Evolutionary conservation across 2,329 filamentous ascomycete genomes (phyloP), one percentile per base, ranked within the genome.

Genomic region (Saccharata proteae): DNA sequence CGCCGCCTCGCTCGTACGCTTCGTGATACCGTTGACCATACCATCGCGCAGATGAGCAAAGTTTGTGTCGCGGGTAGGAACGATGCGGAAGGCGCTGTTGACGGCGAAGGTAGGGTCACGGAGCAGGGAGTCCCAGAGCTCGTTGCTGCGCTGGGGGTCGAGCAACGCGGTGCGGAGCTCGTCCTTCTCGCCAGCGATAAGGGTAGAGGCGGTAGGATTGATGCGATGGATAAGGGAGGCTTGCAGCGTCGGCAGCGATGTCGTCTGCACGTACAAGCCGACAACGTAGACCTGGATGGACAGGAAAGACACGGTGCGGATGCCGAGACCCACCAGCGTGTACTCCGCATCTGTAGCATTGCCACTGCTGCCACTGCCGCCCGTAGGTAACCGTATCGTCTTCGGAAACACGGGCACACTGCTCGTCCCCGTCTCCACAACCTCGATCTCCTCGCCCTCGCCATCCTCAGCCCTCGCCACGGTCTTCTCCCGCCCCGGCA

Each of bases 241-340:
- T 57, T 96, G 88, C 23, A 98, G 65, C n/a, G 69, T 66, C 4
- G 77, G 74, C 37, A 98, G 75, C 48, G 93, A 85, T 21, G 77
- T 64, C 0, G 79, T 88, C 16, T 85, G 82, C 16, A 96, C 69
- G 60, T 98, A 98, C 45, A 92, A 74, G 11, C 88, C 90, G 0
- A 93, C 80, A 12, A 96, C 80, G 59, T 98, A 98, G 32, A 98
- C 90, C 53, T 93, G 78, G 26, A 98, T 84, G 29, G 73, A 65
- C 26, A 96, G 61, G 55, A 96, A 93, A 15, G 81, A 92, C 18
- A 98, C 90, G 1, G 80, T 85, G 34, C 90, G 74, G 40, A 92
- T 77, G 12, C 90, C 90, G 4, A 94, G 61, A 0, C 90, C 90
- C 5, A 96, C 70, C 0, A 96, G 68, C 14, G 84, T 86, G 54